A percentile compares a stretch with the other conserved stretches of the same genome.
Conservation (phyloP, 441 rosid genomes). For the Bruguiera hainesii region DNA sequence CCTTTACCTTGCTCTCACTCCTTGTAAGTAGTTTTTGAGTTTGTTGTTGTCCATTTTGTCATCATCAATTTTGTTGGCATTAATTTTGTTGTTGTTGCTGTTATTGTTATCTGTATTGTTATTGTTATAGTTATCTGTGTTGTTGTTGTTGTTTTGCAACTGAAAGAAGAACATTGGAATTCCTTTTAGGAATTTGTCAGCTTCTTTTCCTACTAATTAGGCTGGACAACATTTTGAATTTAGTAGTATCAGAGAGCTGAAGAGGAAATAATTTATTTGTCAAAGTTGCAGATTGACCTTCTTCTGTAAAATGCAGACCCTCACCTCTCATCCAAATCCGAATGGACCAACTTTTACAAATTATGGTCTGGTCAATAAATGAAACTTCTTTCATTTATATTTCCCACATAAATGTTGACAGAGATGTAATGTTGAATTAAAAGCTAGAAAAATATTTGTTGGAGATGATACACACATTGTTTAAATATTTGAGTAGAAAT, state of each 20-base stretch:
- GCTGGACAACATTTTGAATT: neutral
- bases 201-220: constrained; percentile 9
- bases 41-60: too few species aligned
- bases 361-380: constrained; percentile 16
- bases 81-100: too few species aligned
- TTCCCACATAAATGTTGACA: constrained; percentile 25
- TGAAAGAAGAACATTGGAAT: neutral
- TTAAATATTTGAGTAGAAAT: neutral
- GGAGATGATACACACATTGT: neutral
- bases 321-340: constrained; percentile 9
- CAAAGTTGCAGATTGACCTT: constrained; percentile 18
- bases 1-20: constrained; percentile 67
- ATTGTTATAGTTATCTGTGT: neutral
- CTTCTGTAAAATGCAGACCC: too few species aligned
- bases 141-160: neutral
- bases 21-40: constrained; percentile 53
- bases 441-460: neutral
- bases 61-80: too few species aligned
- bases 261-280: constrained; percentile 22
- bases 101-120: too few species aligned
- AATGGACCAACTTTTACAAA: constrained; percentile 24
- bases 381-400: constrained; percentile 20
- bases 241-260: constrained; percentile 6
- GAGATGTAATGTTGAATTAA: constrained; percentile 4
- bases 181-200: constrained; percentile 3